These are phyloP conservation scores for Cladophialophora carrionii DNA, from an alignment of 2,329 filamentous ascomycete species.

Conservation along the genomic window DNA sequence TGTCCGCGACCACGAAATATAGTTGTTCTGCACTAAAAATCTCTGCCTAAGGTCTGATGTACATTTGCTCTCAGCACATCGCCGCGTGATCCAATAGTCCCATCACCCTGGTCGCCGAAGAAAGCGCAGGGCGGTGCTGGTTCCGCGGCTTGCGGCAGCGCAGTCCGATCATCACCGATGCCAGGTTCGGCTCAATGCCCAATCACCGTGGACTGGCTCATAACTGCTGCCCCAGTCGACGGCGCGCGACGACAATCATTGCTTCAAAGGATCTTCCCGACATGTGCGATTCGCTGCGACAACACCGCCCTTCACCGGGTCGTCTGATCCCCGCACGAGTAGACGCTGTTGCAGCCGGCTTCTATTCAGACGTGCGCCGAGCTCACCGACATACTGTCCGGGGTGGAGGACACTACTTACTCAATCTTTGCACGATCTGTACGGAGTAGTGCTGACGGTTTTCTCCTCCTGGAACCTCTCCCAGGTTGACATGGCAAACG, in stretches of 20 bases:
- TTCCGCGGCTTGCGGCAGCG: conserved; percentile 9
- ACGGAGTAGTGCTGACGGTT: background rate
- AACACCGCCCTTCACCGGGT: background rate
- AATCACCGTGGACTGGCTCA: background rate
- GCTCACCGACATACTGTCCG: background rate
- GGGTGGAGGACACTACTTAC: background rate
- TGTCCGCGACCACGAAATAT: background rate
- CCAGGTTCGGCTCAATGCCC: background rate
- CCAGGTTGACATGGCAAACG: background rate
- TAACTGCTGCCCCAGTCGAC: background rate
- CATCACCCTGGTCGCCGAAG: background rate
- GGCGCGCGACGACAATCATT: conserved; percentile 1
- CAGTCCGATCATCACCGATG: conserved; percentile 10
- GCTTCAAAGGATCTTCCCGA: background rate
- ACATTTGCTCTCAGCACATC: background rate
- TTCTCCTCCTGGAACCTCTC: background rate
- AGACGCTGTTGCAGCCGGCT: background rate
- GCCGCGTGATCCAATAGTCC: background rate
- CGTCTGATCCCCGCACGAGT: background rate
- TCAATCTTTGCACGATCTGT: background rate
- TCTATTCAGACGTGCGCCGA: background rate
- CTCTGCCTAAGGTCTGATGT: background rate
- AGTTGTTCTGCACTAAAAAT: background rate
- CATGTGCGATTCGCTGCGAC: background rate
- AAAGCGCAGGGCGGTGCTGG: conserved; percentile 1